phyloP scores from a whole-genome alignment of 208 protist species.

The Crithidia bombi region DNA sequence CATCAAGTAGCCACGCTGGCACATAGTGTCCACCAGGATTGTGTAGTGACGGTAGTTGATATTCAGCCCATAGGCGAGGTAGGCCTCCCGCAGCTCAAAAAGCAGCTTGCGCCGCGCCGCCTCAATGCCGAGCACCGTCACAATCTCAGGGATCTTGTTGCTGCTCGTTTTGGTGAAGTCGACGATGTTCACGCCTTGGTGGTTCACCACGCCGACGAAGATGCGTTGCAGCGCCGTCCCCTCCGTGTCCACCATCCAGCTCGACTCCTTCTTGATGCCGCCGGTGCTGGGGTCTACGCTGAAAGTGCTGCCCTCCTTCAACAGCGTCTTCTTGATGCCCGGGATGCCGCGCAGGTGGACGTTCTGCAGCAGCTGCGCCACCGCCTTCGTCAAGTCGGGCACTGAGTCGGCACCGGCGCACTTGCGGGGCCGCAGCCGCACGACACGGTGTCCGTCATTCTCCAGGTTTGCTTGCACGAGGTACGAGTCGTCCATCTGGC shows the following conservation, averaged over 20 bases:
- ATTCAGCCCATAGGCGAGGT: slow-evolving; percentile 96
- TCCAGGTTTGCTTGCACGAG: slow-evolving; percentile 93
- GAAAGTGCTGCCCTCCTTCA: slow-evolving; percentile 70
- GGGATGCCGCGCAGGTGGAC: slow-evolving; percentile 94
- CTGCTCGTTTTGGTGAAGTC: slow-evolving; percentile 93
- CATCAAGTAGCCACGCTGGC: slow-evolving; percentile 96
- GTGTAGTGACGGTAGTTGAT: slow-evolving; percentile 99
- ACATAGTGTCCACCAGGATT: slow-evolving; percentile 99
- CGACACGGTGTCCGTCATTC: slow-evolving; percentile 93
- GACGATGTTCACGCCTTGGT: slow-evolving; percentile 89
- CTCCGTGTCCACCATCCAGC: slow-evolving; percentile 95
- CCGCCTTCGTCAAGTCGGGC: slow-evolving; percentile 59
- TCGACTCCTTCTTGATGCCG: slow-evolving; percentile 61
- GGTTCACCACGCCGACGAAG: slow-evolving; percentile 97
- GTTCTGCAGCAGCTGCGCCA: slow-evolving; percentile 69
- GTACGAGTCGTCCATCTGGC: slow-evolving; percentile 77
- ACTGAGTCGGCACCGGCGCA: slow-evolving; percentile 61
- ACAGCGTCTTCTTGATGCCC: slow-evolving; percentile 95
- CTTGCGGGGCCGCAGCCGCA: slow-evolving; percentile 88
- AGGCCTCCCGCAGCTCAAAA: slow-evolving; percentile 93
- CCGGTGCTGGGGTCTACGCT: slow-evolving; percentile 51
- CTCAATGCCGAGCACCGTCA: slow-evolving; percentile 94
- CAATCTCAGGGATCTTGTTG: slow-evolving; percentile 99
- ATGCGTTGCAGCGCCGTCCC: slow-evolving; percentile 96
- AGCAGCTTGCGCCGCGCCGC: slow-evolving; percentile 79